Base-by-base conservation (phyloP, 1,139 yeast species). In the Sugiyamaella sp. region DNA sequence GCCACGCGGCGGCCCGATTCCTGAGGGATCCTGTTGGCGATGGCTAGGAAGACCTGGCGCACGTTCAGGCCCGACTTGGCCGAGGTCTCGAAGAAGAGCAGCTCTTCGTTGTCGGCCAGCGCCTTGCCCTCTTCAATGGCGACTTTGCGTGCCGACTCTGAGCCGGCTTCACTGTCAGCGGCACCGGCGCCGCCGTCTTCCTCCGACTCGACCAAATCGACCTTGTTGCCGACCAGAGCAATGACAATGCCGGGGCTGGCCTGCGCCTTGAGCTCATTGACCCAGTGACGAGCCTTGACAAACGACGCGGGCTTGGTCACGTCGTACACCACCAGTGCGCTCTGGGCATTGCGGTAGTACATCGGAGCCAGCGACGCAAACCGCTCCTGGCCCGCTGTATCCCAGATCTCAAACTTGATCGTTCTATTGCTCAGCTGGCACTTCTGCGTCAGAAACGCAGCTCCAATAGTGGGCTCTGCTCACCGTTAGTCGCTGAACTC, bases 271-370 rank as follows among this genome's bases (percentile, higher is more conserved):
- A 93, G 79, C 70, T 93, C 98, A 67, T 89, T 89, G 56, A 93
- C 97, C 99, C 99, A 93, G 72, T 91, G 97, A 65, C 98, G 85
- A n/a, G 98, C 99, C 72, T 93, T 91, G 66, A 93, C 88, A 66
- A 93, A 91, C 19, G 96, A 86, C n/a, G 96, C 95, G 1, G 98
- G 97, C 69, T 93, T 93, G 45, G 98, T 91, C 60, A 93, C 83
- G 68, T 93, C 99, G 69, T 93, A 93, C 8, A 93, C 98, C 9
- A 93, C 97, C 60, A 93, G 76, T 0, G 99, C 99, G 35, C 97
- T 96, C 71, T 93, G 98, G n/a, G 99, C 98, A 67, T 93, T 93
- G 68, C 99, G 82, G 75, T 93, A 93, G 73, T 93, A 93, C 96
- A 93, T 88, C 22, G 98, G 99, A 1, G 98, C 98, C 67, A 93